These are phyloP conservation scores for Aspergillus puulaauensis DNA, from an alignment of 2,329 filamentous ascomycete genomes.

Conservation along the genomic window DNA sequence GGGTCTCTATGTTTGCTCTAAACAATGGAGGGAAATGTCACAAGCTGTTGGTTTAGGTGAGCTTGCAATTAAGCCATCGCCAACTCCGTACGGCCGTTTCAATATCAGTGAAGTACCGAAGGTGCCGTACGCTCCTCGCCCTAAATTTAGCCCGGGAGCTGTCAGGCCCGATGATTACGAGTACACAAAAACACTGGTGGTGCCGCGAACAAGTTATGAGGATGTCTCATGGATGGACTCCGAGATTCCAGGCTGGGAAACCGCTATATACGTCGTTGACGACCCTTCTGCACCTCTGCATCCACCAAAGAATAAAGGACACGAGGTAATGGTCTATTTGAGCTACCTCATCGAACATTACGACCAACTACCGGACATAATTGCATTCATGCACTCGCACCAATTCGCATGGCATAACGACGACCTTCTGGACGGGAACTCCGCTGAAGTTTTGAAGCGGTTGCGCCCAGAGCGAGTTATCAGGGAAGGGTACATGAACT, in stretches of 20 bases:
- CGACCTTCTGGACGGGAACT: slow-evolving; percentile 51
- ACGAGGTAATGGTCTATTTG: slow-evolving; percentile 63
- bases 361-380: slow-evolving; percentile 56
- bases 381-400: slow-evolving; percentile 61
- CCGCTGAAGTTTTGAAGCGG: slow-evolving; percentile 50
- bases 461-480: slow-evolving; percentile 54
- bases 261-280: slow-evolving; percentile 54
- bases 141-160: slow-evolving; percentile 34
- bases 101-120: slow-evolving; percentile 17
- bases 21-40: slow-evolving; percentile 35
- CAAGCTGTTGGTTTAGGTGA: slow-evolving; percentile 42
- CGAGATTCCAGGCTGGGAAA: slow-evolving; percentile 50
- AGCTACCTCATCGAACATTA: slow-evolving; percentile 65
- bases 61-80: slow-evolving; percentile 15
- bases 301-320: slow-evolving; percentile 59
- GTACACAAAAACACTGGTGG: slow-evolving; percentile 56
- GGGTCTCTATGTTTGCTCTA: slow-evolving; percentile 29
- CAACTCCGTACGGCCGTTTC: slow-evolving; percentile 3
- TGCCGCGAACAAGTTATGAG: slow-evolving; percentile 54
- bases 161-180: slow-evolving; percentile 48
- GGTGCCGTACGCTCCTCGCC: slow-evolving; percentile 28
- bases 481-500: slow-evolving; percentile 58
- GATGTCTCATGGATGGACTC: slow-evolving; percentile 56
- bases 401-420: slow-evolving; percentile 62
- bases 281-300: slow-evolving; percentile 51